phyloP scores from a whole-genome alignment of 176 grass and related monocot genomes.

The Leersia perrieri region DNA sequence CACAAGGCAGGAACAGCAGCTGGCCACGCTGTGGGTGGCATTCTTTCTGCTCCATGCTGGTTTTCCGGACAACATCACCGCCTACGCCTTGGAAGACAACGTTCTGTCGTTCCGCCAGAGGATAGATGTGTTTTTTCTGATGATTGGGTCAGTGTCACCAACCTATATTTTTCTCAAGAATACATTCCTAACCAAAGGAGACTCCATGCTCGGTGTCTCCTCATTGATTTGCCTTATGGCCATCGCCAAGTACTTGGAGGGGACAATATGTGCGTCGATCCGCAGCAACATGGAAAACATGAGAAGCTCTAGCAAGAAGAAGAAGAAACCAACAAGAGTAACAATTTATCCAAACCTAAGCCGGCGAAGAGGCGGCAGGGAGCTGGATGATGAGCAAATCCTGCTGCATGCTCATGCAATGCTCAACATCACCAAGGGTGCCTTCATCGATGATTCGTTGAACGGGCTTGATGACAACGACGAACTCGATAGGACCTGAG shows the following conservation, averaged over 20 bases:
- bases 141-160: background rate
- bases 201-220: background rate
- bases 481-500: too few relatives aligned
- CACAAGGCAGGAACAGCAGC: background rate
- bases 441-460: background rate
- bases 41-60: constrained; percentile 43
- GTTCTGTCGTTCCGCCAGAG: constrained; percentile 18
- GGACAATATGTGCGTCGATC: background rate
- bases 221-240: background rate
- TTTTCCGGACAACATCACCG: constrained; percentile 34
- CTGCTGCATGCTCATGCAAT: too few relatives aligned
- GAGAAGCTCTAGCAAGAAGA: background rate
- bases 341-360: too few relatives aligned
- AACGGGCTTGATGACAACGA: too few relatives aligned
- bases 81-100: constrained; percentile 33
- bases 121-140: background rate
- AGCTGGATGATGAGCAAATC: too few relatives aligned
- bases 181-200: background rate
- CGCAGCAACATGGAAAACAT: background rate
- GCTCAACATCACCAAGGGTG: too few relatives aligned
- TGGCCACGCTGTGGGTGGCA: constrained; percentile 1
- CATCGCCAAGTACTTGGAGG: constrained; percentile 1
- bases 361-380: too few relatives aligned
- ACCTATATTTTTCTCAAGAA: background rate
- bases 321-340: too few relatives aligned